These are phyloP conservation scores for Aspergillus homomorphus DNA, from an alignment of 495 filamentous ascomycete species.

Conservation along the genomic window DNA sequence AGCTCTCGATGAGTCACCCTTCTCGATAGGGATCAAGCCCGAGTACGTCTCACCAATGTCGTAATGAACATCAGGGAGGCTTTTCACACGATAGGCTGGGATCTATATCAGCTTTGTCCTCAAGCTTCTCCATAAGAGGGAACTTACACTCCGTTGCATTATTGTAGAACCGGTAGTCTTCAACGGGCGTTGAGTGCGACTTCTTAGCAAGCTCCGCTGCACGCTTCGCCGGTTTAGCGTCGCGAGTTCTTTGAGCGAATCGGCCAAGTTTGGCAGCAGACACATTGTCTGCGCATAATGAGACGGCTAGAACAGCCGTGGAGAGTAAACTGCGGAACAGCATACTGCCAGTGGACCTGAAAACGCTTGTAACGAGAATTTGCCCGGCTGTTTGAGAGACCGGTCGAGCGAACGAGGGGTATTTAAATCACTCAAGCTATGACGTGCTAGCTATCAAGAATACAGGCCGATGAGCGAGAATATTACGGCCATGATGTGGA, in stretches of 20 bases:
- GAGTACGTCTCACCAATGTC: constrained; percentile 76
- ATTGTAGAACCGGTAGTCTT: constrained; percentile 38
- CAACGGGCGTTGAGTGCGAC: constrained; percentile 14
- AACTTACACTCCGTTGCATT: constrained; percentile 36
- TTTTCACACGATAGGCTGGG: constrained; percentile 61
- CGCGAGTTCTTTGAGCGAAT: constrained; percentile 62
- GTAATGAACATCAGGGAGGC: constrained; percentile 68
- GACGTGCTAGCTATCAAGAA: background rate
- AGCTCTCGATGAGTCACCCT: constrained; percentile 44
- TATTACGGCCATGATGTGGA: background rate
- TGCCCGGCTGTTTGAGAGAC: background rate
- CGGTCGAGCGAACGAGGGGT: background rate
- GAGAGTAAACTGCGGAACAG: constrained; percentile 30
- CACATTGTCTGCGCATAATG: constrained; percentile 27
- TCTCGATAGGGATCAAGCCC: constrained; percentile 66
- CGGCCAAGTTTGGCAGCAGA: constrained; percentile 31
- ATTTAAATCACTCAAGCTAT: background rate
- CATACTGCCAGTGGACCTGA: constrained; percentile 21
- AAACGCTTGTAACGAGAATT: background rate
- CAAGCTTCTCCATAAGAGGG: background rate
- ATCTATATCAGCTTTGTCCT: background rate
- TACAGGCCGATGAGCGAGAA: background rate
- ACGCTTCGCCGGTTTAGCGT: constrained; percentile 79
- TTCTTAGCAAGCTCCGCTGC: constrained; percentile 51
- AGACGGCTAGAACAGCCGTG: constrained; percentile 25